Base-by-base conservation (phyloP, 441 rosid species). In the Arabidopsis hybrid region DNA sequence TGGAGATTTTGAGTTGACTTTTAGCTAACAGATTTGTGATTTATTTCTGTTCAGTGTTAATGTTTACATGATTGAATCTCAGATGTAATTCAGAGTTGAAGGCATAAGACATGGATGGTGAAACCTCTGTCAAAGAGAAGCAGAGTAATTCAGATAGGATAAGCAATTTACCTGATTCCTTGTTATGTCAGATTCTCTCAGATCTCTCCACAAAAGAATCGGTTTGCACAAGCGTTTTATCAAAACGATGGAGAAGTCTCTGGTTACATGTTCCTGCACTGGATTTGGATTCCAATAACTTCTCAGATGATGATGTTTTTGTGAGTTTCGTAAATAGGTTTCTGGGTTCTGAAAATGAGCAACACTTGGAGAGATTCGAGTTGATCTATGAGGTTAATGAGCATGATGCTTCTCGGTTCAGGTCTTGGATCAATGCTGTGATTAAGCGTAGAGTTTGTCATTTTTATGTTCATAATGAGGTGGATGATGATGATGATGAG, bases 181-280 rank as follows among this genome's bases (percentile, higher is more conserved):
- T 77, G 76, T 10, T 77, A 46, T 66, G 73, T 45, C 63, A 53
- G 17, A 77, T 71, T 7, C 73, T 77, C 65, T 66, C 77, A 0
- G 7, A 34, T 8, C 32, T 77, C 10, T 29, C 80, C 29, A 77
- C 80, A 0, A 16, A 72, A 31, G 73, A 77, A 49, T 65, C 75
- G 3, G 73, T 72, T 26, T 5, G 59, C 62, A 77, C 72, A 3
- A 71, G 72, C 61, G 17, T 65, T 50, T 50, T 77, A 42, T 70
- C 80, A 0, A 50, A 47, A 29, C 65, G 72, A 5, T 77, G 80
- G 80, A 57, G 63, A 39, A 35, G 49, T 1, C 67, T 77, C 2
- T 77, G 63, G 68, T 40, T 59, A 7, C 67, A 21, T 10, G 80
- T 77, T 21, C 69, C 80, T 8, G 6, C 61, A 1, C 35, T 77